Percentiles rank a stretch among this genome's conserved stretches.
Evolutionary conservation across 352 stramenopile genomes (phyloP).

Genomic region (Phytophthora capsici): DNA sequence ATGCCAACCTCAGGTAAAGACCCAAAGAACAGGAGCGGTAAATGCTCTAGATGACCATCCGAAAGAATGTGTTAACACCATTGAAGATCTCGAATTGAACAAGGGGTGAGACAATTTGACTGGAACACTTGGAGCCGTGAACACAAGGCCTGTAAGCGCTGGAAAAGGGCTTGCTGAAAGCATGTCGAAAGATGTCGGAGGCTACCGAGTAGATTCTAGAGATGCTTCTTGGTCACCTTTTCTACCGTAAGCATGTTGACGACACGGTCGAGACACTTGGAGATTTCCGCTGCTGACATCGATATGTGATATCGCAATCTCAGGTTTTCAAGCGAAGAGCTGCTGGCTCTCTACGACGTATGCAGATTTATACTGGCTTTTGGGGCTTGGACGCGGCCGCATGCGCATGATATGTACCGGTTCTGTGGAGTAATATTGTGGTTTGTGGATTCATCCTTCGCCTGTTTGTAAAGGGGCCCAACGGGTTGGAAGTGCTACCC

Average conservation of each 20-base stretch:
- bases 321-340: no score
- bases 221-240: neutral
- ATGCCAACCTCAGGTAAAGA: neutral
- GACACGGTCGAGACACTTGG: conserved; percentile 17
- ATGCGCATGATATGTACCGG: no score
- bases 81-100: neutral
- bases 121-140: neutral
- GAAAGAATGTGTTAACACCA: conserved; percentile 2
- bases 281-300: conserved; percentile 21
- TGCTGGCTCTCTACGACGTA: no score
- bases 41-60: conserved; percentile 10
- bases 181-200: conserved; percentile 29
- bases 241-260: neutral
- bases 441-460: no score
- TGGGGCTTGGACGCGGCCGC: no score
- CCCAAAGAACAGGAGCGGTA: conserved; percentile 15
- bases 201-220: conserved; percentile 32
- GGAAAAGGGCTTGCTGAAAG: conserved; percentile 20
- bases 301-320: no score
- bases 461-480: no score
- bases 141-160: conserved; percentile 6
- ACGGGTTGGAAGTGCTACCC: no score
- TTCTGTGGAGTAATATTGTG: no score
- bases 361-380: no score
- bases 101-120: neutral